phyloP scores from a whole-genome alignment of 2,329 filamentous ascomycete species.

The Fusarium verrucosum region DNA sequence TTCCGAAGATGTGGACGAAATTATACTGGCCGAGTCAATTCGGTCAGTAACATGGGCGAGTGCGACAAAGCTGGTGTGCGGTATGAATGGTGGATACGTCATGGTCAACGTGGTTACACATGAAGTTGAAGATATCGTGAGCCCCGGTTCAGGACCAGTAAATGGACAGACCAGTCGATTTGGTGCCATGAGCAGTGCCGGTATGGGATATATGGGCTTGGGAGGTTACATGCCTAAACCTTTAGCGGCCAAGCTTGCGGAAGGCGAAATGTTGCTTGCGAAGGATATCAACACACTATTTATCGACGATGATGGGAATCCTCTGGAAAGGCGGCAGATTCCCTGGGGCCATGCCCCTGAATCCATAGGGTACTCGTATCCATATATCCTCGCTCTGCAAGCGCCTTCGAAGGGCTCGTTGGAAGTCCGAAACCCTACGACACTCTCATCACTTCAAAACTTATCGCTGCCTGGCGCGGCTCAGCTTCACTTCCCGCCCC shows the following conservation, averaged over 20 bases:
- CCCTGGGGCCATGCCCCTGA: conserved; percentile 91
- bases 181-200: conserved; percentile 81
- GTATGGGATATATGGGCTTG: conserved; percentile 97
- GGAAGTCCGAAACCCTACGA: conserved; percentile 93
- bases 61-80: conserved; percentile 85
- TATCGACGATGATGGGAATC: conserved; percentile 82
- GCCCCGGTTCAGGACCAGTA: conserved; percentile 74
- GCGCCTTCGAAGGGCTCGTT: conserved; percentile 82
- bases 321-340: conserved; percentile 85
- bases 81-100: conserved; percentile 90
- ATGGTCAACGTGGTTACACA: conserved; percentile 84
- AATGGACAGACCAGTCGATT: conserved; percentile 76
- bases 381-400: conserved; percentile 89
- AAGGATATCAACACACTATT: conserved; percentile 97
- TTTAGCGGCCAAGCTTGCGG: conserved; percentile 80
- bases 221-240: conserved; percentile 92
- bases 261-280: conserved; percentile 90
- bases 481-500: conserved; percentile 89
- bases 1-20: conserved; percentile 75
- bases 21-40: conserved; percentile 82
- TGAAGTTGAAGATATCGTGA: conserved; percentile 79
- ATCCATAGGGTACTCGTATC: conserved; percentile 94
- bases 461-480: conserved; percentile 83
- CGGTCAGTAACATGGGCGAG: conserved; percentile 92
- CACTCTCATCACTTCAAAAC: conserved; percentile 86